phyloP scores from a whole-genome alignment of 495 filamentous ascomycete species.

The Pseudevernia furfuracea region DNA sequence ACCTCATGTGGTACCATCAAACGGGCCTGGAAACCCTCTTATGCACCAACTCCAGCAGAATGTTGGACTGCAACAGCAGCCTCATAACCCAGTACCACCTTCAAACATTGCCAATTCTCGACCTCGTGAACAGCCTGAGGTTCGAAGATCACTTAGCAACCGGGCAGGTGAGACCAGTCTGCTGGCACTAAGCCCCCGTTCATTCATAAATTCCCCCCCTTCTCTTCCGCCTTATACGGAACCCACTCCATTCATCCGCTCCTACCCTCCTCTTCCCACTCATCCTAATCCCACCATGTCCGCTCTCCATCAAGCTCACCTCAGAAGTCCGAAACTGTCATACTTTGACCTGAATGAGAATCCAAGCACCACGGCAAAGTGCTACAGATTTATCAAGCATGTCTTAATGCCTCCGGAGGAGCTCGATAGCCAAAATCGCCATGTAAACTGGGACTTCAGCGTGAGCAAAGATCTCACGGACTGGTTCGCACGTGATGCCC shows the following conservation, averaged over 20 bases:
- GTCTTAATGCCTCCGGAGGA: conserved; percentile 7
- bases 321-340: conserved; percentile 47
- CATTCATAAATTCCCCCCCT: not conserved
- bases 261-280: conserved; percentile 20
- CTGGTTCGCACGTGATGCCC: conserved; percentile 15
- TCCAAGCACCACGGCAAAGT: conserved; percentile 7
- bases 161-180: not conserved
- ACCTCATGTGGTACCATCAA: conserved; percentile 2
- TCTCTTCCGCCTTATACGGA: not conserved
- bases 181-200: not conserved
- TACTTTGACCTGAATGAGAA: conserved; percentile 21
- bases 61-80: not conserved
- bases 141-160: not conserved
- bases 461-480: conserved; percentile 11
- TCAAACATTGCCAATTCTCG: not conserved
- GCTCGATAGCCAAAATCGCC: conserved; percentile 13
- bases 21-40: not conserved
- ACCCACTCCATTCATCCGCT: conserved; percentile 8
- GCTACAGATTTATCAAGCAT: conserved; percentile 16
- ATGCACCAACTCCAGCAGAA: not conserved
- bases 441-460: conserved; percentile 19
- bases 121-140: not conserved
- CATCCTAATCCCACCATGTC: conserved; percentile 40
- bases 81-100: not conserved
- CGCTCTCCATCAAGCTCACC: conserved; percentile 50